A percentile compares a stretch with the other conserved stretches of the same genome.
These are phyloP conservation scores for Diaporthe humulicola DNA, from an alignment of 2,329 filamentous ascomycete species.

Conservation along the genomic window DNA sequence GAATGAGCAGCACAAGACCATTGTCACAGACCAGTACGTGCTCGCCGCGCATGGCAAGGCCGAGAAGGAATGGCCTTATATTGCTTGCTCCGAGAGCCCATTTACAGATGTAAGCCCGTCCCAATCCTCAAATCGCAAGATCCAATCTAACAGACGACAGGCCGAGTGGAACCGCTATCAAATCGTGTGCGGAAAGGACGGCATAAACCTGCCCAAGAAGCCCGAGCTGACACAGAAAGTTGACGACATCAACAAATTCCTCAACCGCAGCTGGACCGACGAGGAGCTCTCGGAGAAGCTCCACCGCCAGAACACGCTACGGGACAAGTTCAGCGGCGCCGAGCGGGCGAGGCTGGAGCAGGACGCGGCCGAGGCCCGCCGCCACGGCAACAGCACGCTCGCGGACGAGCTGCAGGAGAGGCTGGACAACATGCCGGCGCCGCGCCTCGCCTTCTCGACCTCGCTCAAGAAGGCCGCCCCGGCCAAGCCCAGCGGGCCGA, in stretches of 20 bases:
- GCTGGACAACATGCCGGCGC: conserved; percentile 73
- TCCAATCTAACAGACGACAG: conserved; percentile 53
- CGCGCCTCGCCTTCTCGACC: conserved; percentile 81
- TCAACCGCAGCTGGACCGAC: conserved; percentile 86
- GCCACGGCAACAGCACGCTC: conserved; percentile 71
- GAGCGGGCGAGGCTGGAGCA: conserved; percentile 77
- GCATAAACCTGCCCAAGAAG: conserved; percentile 80
- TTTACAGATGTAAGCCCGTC: conserved; percentile 79
- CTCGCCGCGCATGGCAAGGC: conserved; percentile 85
- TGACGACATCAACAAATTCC: conserved; percentile 82
- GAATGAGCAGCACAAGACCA: conserved; percentile 78
- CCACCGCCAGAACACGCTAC: conserved; percentile 76
- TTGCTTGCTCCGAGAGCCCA: conserved; percentile 86
- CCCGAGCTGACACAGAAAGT: conserved; percentile 77
- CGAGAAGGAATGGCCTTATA: conserved; percentile 88
- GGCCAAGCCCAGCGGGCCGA: conserved; percentile 60
- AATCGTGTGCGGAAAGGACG: conserved; percentile 79
- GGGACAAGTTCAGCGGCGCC: conserved; percentile 74
- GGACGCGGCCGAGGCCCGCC: conserved; percentile 75
- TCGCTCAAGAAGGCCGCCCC: conserved; percentile 69
- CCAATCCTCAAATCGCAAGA: not conserved
- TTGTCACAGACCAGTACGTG: conserved; percentile 89
- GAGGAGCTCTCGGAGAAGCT: conserved; percentile 86
- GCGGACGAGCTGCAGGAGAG: conserved; percentile 69
- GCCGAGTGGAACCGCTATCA: conserved; percentile 86